A percentile compares a stretch with the other conserved stretches of the same genome.
phyloP scores from a whole-genome alignment of 306 rosid species.

The Gynostemma pentaphyllum region DNA sequence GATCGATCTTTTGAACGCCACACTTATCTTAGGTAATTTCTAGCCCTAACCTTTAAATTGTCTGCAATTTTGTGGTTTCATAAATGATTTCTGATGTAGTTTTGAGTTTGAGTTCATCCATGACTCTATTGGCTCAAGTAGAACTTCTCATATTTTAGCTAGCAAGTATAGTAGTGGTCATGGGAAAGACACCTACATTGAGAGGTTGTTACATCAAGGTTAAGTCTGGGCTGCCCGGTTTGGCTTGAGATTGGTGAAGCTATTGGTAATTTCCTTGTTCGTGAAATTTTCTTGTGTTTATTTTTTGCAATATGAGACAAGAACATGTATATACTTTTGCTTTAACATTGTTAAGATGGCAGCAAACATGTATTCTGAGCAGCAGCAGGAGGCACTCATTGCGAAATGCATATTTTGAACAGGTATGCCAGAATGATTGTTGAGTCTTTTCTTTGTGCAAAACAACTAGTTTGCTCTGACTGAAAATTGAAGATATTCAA shows the following conservation, averaged over 20 bases:
- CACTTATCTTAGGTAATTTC: too few species aligned
- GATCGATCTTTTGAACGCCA: too few species aligned
- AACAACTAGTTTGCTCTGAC: too few species aligned
- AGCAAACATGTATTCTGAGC: constrained; percentile 86
- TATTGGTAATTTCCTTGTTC: constrained; percentile 58
- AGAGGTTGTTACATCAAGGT: constrained; percentile 56
- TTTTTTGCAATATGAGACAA: constrained; percentile 21
- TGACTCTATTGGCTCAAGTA: constrained; percentile 69
- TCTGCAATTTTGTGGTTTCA: too few species aligned
- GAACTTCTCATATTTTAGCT: constrained; percentile 50
- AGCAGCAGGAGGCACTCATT: constrained; percentile 95
- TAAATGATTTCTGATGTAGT: too few species aligned
- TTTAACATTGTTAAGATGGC: constrained; percentile 53
- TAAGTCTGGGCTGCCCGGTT: constrained; percentile 68
- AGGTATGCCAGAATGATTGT: constrained; percentile 40
- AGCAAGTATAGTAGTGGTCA: constrained; percentile 54
- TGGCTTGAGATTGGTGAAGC: constrained; percentile 99
- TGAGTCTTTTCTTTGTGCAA: not conserved
- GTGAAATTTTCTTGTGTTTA: constrained; percentile 22
- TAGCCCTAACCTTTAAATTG: too few species aligned
- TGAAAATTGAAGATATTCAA: too few species aligned
- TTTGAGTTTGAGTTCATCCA: too few species aligned
- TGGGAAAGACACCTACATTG: constrained; percentile 50
- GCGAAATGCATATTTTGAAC: constrained; percentile 90
- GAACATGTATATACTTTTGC: constrained; percentile 19